Conservation (phyloP, 2,329 filamentous ascomycete genomes). For the Zymoseptoria tritici region DNA sequence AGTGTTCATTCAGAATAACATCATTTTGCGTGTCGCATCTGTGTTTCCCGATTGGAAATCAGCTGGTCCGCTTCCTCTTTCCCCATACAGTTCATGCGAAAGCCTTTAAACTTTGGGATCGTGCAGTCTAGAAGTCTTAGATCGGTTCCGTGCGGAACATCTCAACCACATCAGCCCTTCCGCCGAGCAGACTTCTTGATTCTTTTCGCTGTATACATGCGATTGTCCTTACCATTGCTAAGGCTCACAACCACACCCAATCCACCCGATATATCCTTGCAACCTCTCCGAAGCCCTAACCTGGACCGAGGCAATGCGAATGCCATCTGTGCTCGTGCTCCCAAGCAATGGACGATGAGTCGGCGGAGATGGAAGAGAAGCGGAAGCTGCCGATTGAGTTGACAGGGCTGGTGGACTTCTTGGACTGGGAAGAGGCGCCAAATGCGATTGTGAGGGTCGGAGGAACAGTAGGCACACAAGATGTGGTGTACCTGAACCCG, state of each 20-base stretch:
- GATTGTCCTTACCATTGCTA: neutral
- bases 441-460: conserved; percentile 10
- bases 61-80: neutral
- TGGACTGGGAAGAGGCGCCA: conserved; percentile 16
- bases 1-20: too few relatives aligned
- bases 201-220: neutral
- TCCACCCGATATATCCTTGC: neutral
- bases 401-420: conserved; percentile 14
- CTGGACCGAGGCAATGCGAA: neutral
- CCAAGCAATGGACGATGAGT: neutral
- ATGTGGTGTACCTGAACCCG: conserved; percentile 11
- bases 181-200: neutral
- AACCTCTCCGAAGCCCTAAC: neutral
- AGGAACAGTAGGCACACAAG: neutral
- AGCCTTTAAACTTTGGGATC: neutral
- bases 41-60: too few relatives aligned
- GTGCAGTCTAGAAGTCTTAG: neutral
- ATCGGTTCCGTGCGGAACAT: neutral
- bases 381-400: conserved; percentile 15
- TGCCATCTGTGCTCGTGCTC: neutral
- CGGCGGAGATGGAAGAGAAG: neutral
- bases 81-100: neutral
- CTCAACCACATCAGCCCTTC: neutral
- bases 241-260: neutral
- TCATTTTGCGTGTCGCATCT: too few relatives aligned